Conservation (phyloP, 169 alveolate species). For the Plasmodium vivax region DNA sequence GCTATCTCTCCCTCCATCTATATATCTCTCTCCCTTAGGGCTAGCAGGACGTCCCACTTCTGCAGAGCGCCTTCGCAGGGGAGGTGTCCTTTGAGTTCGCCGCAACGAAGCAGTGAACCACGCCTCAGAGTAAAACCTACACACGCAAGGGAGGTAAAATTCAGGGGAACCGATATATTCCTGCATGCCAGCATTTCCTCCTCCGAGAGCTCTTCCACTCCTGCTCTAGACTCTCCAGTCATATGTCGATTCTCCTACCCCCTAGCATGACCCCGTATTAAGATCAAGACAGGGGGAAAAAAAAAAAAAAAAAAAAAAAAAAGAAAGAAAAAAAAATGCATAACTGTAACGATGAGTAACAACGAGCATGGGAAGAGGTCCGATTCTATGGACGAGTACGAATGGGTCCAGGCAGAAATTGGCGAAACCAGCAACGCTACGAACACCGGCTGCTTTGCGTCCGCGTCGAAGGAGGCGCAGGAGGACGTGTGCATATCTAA, state of each 20-base stretch:
- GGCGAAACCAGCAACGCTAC: background rate
- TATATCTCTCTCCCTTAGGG: background rate
- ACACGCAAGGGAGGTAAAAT: background rate
- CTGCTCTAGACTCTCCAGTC: background rate
- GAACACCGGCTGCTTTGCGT: background rate
- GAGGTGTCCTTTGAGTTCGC: background rate
- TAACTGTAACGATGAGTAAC: background rate
- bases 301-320: background rate
- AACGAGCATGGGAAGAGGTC: background rate
- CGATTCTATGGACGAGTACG: background rate
- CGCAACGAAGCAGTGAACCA: background rate
- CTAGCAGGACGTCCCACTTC: background rate
- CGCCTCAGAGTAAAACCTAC: background rate
- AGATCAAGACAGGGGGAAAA: background rate
- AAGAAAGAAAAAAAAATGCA: background rate
- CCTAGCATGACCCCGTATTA: background rate
- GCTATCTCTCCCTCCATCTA: background rate
- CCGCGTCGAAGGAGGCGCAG: background rate
- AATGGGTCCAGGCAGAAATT: background rate
- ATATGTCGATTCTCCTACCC: background rate
- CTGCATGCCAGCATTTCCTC: background rate
- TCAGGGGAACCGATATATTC: background rate
- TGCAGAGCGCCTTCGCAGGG: background rate
- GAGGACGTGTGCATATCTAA: slow-evolving; percentile 10
- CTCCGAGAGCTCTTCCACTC: background rate